phyloP scores from a whole-genome alignment of 1,139 yeast genomes.

The Yamadazyma triangularis region DNA sequence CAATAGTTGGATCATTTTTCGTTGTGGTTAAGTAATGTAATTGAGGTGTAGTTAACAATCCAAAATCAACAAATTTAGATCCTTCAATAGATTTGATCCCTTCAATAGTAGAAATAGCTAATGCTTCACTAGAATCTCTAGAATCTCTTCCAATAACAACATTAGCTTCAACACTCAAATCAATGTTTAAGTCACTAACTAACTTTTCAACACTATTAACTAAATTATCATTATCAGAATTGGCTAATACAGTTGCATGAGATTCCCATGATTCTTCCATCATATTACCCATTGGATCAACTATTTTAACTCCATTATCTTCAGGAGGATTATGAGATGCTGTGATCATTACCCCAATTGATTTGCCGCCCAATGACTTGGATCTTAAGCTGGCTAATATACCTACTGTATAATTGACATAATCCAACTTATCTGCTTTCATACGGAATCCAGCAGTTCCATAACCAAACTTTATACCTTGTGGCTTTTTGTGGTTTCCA shows the following conservation, averaged over 20 bases:
- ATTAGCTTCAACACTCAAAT: slow-evolving; percentile 29
- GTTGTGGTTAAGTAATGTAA: slow-evolving; percentile 82
- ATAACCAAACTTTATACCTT: slow-evolving; percentile 49
- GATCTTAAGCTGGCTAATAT: slow-evolving; percentile 80
- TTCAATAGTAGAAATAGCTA: slow-evolving; percentile 60
- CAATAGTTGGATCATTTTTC: slow-evolving; percentile 60
- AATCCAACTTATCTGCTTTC: slow-evolving; percentile 65
- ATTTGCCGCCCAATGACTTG: slow-evolving; percentile 58
- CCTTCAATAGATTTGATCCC: slow-evolving; percentile 53
- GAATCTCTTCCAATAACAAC: slow-evolving; percentile 67
- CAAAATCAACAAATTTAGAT: slow-evolving; percentile 52
- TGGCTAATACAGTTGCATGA: slow-evolving; percentile 77
- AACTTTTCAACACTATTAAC: slow-evolving; percentile 22
- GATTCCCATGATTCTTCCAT: slow-evolving; percentile 80
- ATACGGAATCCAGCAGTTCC: slow-evolving; percentile 98
- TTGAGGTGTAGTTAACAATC: slow-evolving; percentile 88
- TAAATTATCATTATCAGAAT: slow-evolving; percentile 46
- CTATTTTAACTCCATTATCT: slow-evolving; percentile 94
- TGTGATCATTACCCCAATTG: slow-evolving; percentile 90
- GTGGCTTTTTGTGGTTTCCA: slow-evolving; percentile 40
- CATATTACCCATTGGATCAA: slow-evolving; percentile 95
- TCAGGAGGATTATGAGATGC: slow-evolving; percentile 96
- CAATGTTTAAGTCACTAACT: slow-evolving; percentile 32
- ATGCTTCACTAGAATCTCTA: slow-evolving; percentile 70
- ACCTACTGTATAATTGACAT: slow-evolving; percentile 83